A percentile compares a stretch with the other conserved stretches of the same genome.
phyloP scores from a whole-genome alignment of 352 stramenopile genomes.

The Globisporangium perplexum region DNA sequence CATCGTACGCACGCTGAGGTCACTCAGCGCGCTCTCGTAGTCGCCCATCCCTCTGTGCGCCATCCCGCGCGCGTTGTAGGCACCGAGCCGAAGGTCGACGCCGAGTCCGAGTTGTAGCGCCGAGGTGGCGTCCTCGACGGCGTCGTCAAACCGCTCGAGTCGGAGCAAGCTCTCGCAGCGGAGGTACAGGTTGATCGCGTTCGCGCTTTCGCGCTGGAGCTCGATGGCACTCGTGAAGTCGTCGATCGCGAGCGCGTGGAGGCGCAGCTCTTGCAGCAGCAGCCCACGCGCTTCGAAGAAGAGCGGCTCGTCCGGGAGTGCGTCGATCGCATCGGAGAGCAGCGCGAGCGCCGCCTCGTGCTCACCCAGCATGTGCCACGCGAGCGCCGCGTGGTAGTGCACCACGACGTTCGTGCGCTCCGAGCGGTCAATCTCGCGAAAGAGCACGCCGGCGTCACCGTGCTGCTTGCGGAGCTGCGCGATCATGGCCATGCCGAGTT shows the following conservation, averaged over 20 bases:
- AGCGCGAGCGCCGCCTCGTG: constrained; percentile 39
- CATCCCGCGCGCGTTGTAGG: constrained; percentile 52
- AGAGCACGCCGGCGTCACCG: constrained; percentile 28
- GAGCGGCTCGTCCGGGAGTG: constrained; percentile 41
- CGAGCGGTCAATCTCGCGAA: constrained; percentile 23
- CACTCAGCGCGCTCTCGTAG: constrained; percentile 43
- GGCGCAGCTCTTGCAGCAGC: constrained; percentile 50
- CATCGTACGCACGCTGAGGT: constrained; percentile 39
- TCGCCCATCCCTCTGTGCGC: constrained; percentile 45
- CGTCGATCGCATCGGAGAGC: constrained; percentile 49
- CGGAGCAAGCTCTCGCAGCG: constrained; percentile 40
- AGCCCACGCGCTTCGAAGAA: constrained; percentile 54
- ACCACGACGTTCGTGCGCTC: constrained; percentile 41
- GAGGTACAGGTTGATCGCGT: constrained; percentile 28
- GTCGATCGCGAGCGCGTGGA: constrained; percentile 41
- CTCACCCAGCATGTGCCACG: constrained; percentile 39
- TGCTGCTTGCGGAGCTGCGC: constrained; percentile 52
- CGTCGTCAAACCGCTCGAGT: constrained; percentile 32
- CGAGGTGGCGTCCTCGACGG: constrained; percentile 36
- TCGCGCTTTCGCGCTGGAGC: constrained; percentile 10
- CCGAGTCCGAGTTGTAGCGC: constrained; percentile 20
- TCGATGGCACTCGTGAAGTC: constrained; percentile 37
- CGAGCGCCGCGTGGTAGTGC: constrained; percentile 60
- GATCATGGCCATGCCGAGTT: constrained; percentile 76
- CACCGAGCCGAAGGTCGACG: constrained; percentile 23